Conservation (phyloP, 768 basidiomycete genomes). For the Termitomyces bulborhizus region DNA sequence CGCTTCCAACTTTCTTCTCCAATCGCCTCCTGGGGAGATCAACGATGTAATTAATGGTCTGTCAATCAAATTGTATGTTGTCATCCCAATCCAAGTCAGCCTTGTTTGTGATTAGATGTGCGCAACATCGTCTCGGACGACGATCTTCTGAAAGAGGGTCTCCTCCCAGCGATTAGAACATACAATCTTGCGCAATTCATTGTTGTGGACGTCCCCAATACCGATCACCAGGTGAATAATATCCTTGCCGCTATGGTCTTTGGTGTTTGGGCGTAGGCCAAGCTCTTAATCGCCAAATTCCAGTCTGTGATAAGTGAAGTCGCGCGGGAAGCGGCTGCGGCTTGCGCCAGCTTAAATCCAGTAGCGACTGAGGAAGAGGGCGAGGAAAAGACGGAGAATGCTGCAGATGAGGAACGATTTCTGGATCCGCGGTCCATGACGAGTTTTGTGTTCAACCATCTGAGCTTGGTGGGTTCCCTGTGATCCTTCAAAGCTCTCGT, state of each 20-base stretch:
- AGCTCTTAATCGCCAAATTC: constrained; percentile 4
- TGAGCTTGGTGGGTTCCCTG: constrained; percentile 57
- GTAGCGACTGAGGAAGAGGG: background rate
- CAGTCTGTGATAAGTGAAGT: constrained; percentile 82
- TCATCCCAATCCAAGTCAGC: background rate
- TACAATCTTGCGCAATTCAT: constrained; percentile 90
- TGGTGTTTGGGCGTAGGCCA: background rate
- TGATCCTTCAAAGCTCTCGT: background rate
- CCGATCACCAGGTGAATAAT: constrained; percentile 63
- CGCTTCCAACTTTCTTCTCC: constrained; percentile 76
- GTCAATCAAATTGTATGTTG: constrained; percentile 12
- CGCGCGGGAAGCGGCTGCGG: constrained; percentile 38
- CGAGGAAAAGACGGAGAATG: constrained; percentile 16
- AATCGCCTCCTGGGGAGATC: constrained; percentile 93
- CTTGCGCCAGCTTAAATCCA: background rate
- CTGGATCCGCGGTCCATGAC: constrained; percentile 77
- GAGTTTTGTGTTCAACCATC: constrained; percentile 81
- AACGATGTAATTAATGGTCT: constrained; percentile 92
- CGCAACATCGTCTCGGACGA: constrained; percentile 88
- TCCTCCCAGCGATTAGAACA: constrained; percentile 70
- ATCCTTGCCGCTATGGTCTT: background rate
- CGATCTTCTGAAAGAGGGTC: constrained; percentile 68
- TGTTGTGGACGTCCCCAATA: constrained; percentile 76
- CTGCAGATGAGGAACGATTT: constrained; percentile 59
- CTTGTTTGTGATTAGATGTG: constrained; percentile 52